A percentile compares a stretch with the other conserved stretches of the same genome.
phyloP scores from a whole-genome alignment of 2,329 filamentous ascomycete species.

The Aspergillus brunneoviolaceus region DNA sequence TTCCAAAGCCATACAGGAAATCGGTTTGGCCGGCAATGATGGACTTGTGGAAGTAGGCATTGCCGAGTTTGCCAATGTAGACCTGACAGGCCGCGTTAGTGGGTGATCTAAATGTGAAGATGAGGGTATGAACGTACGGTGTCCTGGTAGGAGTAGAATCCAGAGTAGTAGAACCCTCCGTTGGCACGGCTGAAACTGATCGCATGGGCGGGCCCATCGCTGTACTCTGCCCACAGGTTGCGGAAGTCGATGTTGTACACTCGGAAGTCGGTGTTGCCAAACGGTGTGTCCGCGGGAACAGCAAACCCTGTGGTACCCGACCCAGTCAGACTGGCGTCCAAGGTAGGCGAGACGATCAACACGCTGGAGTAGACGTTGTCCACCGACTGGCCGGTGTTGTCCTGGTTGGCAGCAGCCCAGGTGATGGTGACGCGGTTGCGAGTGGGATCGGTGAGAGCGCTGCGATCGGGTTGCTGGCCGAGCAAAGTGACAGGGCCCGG shows the following conservation, averaged over 20 bases:
- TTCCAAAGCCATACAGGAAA: conserved; percentile 69
- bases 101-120: not conserved
- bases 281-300: conserved; percentile 61
- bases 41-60: conserved; percentile 62
- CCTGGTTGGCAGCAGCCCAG: conserved; percentile 57
- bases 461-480: conserved; percentile 50
- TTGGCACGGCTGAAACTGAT: conserved; percentile 63
- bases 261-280: conserved; percentile 63
- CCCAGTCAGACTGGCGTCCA: conserved; percentile 63
- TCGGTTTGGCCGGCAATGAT: conserved; percentile 66
- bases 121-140: conserved; percentile 44
- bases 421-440: conserved; percentile 57
- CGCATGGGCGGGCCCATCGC: conserved; percentile 59
- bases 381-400: conserved; percentile 35
- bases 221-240: conserved; percentile 57
- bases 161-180: conserved; percentile 65
- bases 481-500: conserved; percentile 61
- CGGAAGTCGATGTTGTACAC: conserved; percentile 67
- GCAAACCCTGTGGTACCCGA: conserved; percentile 61
- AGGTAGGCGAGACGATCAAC: conserved; percentile 62
- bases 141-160: conserved; percentile 68
- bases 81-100: conserved; percentile 32
- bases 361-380: conserved; percentile 65
- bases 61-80: conserved; percentile 66
- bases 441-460: conserved; percentile 45